Conservation (phyloP, 2,329 filamentous ascomycete genomes). For the Nemania sp. region DNA sequence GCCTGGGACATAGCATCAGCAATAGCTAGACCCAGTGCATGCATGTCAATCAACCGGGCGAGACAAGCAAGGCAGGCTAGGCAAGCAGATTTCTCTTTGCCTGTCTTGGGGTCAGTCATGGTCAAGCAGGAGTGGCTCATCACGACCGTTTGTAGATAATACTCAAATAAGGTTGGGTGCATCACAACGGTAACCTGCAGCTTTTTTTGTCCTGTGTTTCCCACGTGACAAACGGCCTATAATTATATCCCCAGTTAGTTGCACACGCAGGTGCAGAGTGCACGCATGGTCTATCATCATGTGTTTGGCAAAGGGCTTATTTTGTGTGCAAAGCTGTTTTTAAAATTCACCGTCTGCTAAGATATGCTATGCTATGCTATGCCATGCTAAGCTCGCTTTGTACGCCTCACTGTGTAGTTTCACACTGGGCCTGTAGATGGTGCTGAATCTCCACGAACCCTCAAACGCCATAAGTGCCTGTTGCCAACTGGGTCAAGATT, state of each 20-base stretch:
- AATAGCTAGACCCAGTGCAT: not conserved
- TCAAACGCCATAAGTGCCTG: not conserved
- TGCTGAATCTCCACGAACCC: not conserved
- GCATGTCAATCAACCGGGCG: not conserved
- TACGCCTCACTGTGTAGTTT: not conserved
- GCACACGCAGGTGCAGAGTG: slow-evolving; percentile 30
- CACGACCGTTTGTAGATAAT: slow-evolving; percentile 42
- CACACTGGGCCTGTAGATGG: too few species aligned
- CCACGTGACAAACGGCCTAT: slow-evolving; percentile 46
- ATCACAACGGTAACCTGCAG: slow-evolving; percentile 45
- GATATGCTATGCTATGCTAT: not conserved
- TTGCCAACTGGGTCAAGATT: not conserved
- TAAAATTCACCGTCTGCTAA: too few species aligned
- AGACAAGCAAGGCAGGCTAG: slow-evolving; percentile 8
- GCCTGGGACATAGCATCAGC: slow-evolving; percentile 7
- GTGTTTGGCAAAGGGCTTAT: not conserved
- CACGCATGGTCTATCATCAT: not conserved
- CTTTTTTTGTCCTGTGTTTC: slow-evolving; percentile 41
- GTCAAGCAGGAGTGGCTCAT: slow-evolving; percentile 27
- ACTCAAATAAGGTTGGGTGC: slow-evolving; percentile 46
- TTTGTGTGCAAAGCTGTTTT: not conserved
- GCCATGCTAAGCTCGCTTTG: not conserved
- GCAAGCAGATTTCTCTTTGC: slow-evolving; percentile 7
- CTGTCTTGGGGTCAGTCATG: not conserved
- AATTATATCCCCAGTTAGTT: slow-evolving; percentile 23